Evolutionary conservation across 1,284 basidiomycete genomes (phyloP).

Genomic region (Ceratobasidium sp.): DNA sequence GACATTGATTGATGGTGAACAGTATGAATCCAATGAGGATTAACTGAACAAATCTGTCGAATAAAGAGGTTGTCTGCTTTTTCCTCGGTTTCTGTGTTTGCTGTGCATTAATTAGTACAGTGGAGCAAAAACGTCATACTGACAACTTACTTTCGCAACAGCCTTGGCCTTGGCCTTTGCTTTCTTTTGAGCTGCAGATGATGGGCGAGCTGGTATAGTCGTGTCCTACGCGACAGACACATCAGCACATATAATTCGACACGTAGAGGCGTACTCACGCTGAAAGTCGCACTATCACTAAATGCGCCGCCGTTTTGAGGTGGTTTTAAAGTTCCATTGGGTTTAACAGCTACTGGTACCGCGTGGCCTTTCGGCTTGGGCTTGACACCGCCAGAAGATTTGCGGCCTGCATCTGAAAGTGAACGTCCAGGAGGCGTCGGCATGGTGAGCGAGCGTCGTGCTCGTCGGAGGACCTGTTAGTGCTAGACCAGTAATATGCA

Average conservation of each 20-base stretch:
- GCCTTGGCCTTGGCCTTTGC: constrained; percentile 47
- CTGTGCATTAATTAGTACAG: not conserved
- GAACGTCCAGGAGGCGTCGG: constrained; percentile 10
- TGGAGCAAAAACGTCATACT: not conserved
- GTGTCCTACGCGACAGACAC: not conserved
- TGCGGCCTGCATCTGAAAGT: constrained; percentile 18
- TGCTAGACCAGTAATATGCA: not conserved
- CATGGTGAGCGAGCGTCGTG: constrained; percentile 16
- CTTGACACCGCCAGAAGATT: not conserved
- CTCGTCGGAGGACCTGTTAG: not conserved
- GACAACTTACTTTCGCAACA: constrained; percentile 29
- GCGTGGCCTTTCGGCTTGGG: constrained; percentile 28
- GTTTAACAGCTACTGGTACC: not conserved
- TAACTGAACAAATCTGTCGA: constrained; percentile 25
- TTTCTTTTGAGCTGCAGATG: constrained; percentile 50
- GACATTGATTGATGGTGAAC: constrained; percentile 31
- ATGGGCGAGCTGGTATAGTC: constrained; percentile 41
- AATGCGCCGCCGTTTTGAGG: constrained; percentile 5
- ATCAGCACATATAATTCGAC: not conserved
- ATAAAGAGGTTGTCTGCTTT: constrained; percentile 24
- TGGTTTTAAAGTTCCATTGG: not conserved
- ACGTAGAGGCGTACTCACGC: constrained; percentile 6
- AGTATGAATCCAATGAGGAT: constrained; percentile 30
- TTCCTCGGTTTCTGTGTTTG: constrained; percentile 9
- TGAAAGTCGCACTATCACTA: constrained; percentile 15